Conservation (phyloP, 192 early-diverging fungal genomes). For the Cetraspora pellucida region DNA sequence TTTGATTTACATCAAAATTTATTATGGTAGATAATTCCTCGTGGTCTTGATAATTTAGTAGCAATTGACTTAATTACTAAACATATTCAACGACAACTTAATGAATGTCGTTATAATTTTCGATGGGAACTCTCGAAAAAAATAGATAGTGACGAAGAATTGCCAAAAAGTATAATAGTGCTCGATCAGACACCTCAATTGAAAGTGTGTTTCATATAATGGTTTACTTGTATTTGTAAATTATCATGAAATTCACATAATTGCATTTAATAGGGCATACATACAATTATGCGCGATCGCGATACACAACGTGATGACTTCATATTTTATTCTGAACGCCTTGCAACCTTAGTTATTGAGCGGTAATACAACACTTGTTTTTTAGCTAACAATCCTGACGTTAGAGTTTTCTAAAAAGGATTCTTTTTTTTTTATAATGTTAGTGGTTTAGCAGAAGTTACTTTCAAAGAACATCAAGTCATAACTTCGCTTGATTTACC, state of each 20-base stretch:
- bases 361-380: constrained; percentile 45
- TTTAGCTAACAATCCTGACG: not conserved
- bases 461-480: constrained; percentile 49
- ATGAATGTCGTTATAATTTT: constrained; percentile 64
- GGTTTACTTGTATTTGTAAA: not conserved
- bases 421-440: not conserved
- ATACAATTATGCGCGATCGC: constrained; percentile 80
- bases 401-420: not conserved
- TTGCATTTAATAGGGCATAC: constrained; percentile 58
- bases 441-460: constrained; percentile 68
- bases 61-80: constrained; percentile 93
- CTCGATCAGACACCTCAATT: constrained; percentile 60
- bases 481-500: constrained; percentile 61
- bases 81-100: constrained; percentile 82
- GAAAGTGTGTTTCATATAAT: constrained; percentile 36
- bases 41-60: constrained; percentile 86
- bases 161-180: constrained; percentile 52
- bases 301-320: constrained; percentile 79
- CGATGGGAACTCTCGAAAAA: constrained; percentile 56
- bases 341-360: constrained; percentile 86
- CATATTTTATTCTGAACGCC: constrained; percentile 88
- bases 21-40: constrained; percentile 75
- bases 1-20: constrained; percentile 9
- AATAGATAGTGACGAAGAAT: constrained; percentile 37
- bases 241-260: not conserved